Evolutionary conservation across 768 basidiomycete species (phyloP).

Genomic region (Daedalea quercina): DNA sequence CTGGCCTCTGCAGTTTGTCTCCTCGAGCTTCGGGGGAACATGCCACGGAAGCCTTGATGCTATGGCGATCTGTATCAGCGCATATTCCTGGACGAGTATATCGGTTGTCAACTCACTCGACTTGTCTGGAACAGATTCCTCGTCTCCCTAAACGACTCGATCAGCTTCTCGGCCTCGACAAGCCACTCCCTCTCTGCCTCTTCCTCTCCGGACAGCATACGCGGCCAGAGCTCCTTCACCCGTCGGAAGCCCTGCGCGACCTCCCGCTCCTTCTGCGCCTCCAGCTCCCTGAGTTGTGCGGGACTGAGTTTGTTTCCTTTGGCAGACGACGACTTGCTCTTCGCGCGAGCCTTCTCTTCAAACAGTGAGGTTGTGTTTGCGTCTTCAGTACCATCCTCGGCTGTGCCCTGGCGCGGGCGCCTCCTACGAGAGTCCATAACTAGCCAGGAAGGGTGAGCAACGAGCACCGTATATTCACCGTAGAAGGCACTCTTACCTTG

Average conservation of each 20-base stretch:
- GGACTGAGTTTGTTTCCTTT: constrained; percentile 43
- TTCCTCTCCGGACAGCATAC: constrained; percentile 40
- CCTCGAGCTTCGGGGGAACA: constrained; percentile 48
- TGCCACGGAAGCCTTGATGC: constrained; percentile 50
- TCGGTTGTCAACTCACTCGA: constrained; percentile 40
- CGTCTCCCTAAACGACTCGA: constrained; percentile 88
- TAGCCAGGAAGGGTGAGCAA: constrained; percentile 6
- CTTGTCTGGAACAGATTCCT: constrained; percentile 75
- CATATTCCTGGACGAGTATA: neutral
- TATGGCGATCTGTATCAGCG: neutral
- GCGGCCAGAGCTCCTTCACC: constrained; percentile 57
- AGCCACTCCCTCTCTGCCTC: constrained; percentile 71
- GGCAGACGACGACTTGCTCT: constrained; percentile 31
- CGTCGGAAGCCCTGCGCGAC: constrained; percentile 51
- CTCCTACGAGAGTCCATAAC: constrained; percentile 30
- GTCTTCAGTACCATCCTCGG: constrained; percentile 16
- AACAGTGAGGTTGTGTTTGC: constrained; percentile 48
- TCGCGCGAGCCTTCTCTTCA: constrained; percentile 41
- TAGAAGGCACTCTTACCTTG: constrained; percentile 47
- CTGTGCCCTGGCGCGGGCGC: constrained; percentile 10
- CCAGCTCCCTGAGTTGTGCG: constrained; percentile 56
- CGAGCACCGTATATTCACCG: neutral
- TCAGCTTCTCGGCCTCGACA: constrained; percentile 74
- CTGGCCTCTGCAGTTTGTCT: constrained; percentile 43
- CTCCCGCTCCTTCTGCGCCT: constrained; percentile 60